A percentile compares a stretch with the other conserved stretches of the same genome.
These are phyloP conservation scores for Trichoderma erinaceum DNA, from an alignment of 495 filamentous ascomycete genomes.

Conservation along the genomic window DNA sequence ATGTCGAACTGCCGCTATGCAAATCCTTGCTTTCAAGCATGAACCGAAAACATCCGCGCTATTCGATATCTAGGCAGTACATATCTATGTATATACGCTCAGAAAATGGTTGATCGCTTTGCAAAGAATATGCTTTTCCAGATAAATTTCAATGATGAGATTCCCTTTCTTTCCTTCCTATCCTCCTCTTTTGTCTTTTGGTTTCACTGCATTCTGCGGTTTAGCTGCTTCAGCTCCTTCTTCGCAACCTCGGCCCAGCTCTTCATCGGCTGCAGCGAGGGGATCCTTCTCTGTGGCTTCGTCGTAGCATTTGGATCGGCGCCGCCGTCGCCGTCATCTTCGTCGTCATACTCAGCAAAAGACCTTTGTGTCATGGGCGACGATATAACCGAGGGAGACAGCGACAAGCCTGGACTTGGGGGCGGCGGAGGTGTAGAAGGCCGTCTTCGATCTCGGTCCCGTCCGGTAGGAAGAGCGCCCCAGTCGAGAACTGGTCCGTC, in stretches of 20 bases:
- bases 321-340: neutral
- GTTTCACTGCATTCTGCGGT: neutral
- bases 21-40: neutral
- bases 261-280: neutral
- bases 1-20: neutral
- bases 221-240: neutral
- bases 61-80: neutral
- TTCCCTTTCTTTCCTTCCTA: neutral
- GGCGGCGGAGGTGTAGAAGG: neutral
- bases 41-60: neutral
- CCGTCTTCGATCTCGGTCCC: neutral
- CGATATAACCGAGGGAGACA: conserved; percentile 2
- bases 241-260: conserved; percentile 3
- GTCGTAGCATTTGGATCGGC: neutral
- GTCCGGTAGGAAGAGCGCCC: neutral
- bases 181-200: neutral
- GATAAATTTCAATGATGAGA: neutral
- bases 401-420: neutral
- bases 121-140: neutral
- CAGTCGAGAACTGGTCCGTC: neutral
- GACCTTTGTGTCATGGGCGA: neutral
- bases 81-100: neutral
- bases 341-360: neutral
- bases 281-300: neutral
- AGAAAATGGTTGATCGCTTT: neutral